Evolutionary conservation across 2,329 filamentous ascomycete species (phyloP).

Genomic region (Ceratocystis diversiconidia): DNA sequence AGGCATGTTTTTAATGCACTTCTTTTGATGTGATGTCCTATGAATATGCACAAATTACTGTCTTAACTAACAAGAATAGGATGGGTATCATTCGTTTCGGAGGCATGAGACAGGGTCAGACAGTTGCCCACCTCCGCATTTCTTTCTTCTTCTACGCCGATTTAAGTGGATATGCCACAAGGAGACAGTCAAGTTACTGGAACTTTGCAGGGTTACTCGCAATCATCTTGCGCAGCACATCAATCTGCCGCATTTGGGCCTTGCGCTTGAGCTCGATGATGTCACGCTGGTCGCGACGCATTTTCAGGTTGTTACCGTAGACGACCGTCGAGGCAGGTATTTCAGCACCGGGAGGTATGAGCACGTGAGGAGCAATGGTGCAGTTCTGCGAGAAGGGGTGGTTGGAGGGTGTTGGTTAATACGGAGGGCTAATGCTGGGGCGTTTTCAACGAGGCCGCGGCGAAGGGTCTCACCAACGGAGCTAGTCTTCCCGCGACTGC

Average conservation of each 20-base stretch:
- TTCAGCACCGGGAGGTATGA: slow-evolving; percentile 41
- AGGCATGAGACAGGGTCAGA: neutral
- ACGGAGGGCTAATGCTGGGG: neutral
- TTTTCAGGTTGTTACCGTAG: slow-evolving; percentile 45
- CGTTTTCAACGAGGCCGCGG: no score
- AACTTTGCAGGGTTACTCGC: slow-evolving; percentile 44
- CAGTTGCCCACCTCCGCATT: neutral
- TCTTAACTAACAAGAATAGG: neutral
- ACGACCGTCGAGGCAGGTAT: slow-evolving; percentile 56
- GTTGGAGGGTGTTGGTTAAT: neutral
- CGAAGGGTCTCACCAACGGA: no score
- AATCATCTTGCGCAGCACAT: slow-evolving; percentile 52
- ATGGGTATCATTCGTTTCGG: slow-evolving; percentile 7
- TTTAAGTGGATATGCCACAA: neutral
- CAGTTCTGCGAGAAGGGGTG: slow-evolving; percentile 40
- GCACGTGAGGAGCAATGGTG: slow-evolving; percentile 52
- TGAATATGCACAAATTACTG: neutral
- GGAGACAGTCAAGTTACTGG: neutral
- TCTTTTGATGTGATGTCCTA: neutral
- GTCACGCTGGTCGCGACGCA: slow-evolving; percentile 44
- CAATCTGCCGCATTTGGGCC: slow-evolving; percentile 52
- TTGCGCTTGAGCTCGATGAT: slow-evolving; percentile 49
- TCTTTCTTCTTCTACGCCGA: neutral
- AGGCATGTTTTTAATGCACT: neutral
- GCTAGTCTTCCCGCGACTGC: neutral